These are phyloP conservation scores for Starmera caribaea DNA, from an alignment of 805 yeast species.

Conservation along the genomic window DNA sequence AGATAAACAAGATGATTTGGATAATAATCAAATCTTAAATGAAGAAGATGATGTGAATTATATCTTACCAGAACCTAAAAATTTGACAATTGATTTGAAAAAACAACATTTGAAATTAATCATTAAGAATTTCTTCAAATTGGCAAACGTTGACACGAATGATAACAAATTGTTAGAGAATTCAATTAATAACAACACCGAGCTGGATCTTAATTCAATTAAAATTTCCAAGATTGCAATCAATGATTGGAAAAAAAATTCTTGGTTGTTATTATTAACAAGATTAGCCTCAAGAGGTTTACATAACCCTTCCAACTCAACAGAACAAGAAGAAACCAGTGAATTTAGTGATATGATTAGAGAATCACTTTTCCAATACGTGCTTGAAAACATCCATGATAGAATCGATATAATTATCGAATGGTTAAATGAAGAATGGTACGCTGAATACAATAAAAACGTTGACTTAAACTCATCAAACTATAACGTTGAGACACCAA, in stretches of 20 bases:
- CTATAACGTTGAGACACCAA: constrained; percentile 27
- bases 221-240: constrained; percentile 23
- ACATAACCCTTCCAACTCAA: constrained; percentile 8
- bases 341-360: constrained; percentile 55
- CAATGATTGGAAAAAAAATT: constrained; percentile 49
- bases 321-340: constrained; percentile 16
- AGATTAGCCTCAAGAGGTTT: constrained; percentile 81
- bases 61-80: constrained; percentile 49
- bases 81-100: constrained; percentile 43
- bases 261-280: constrained; percentile 70
- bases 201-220: constrained; percentile 12
- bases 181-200: constrained; percentile 10
- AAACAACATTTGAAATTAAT: constrained; percentile 47
- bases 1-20: constrained; percentile 21
- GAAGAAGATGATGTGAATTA: constrained; percentile 26
- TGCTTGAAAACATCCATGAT: constrained; percentile 60
- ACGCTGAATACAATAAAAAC: constrained; percentile 35
- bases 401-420: constrained; percentile 71
- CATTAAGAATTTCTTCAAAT: constrained; percentile 46
- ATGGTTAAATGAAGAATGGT: constrained; percentile 97
- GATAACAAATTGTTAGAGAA: constrained; percentile 12
- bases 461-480: constrained; percentile 11
- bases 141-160: constrained; percentile 26
- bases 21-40: constrained; percentile 10
- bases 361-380: constrained; percentile 60